Base-by-base conservation (phyloP, 208 protist species). In the Angomonas ambiguus region DNA sequence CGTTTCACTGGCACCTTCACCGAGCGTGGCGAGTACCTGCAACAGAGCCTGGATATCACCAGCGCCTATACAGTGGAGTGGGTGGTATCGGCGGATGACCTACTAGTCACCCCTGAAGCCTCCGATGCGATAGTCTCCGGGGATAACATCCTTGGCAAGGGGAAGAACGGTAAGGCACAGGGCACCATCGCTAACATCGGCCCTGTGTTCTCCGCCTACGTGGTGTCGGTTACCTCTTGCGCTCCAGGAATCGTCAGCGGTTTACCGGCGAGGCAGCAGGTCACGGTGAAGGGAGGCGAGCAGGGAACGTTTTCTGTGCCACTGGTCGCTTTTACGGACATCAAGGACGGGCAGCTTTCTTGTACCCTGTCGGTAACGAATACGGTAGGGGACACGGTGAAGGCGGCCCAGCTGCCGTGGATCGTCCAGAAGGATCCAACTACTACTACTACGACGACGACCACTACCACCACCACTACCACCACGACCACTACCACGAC, bases 331-430 rank as follows among this genome's bases (percentile, higher is more conserved):
- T 5, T 45, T 3, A 10, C 60, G 6, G 71, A 56, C 11, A 45
- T 24, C 4, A 35, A 30, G 8, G 33, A 58, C 24, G 22, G 63
- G 32, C 20, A 24, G 6, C 67, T 70, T 42, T 20, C 42, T 22
- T 91, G 84, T 70, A 62, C 30, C 49, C 62, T 80, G 22, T 27
- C 30, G 25, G 60, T 91, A 48, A 64, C 49, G 41, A 68, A 91
- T 60, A 51, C 79, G 0, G 51, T 42, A 30, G 63, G 72, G 16
- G 59, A 22, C 32, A 56, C 68, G 31, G 51, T 83, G 28, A 69
- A 71, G 63, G 75, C 68, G 4, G 25, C 41, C 20, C 13, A 25
- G 34, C 38, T n/a, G 16, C 38, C 38, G 38, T 45, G 38, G 11
- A 48, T 20, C 41, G 41, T 11, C 18, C 13, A 48, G 49, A 24